Evolutionary conservation across 352 stramenopile species (phyloP).

Genomic region (Phytophthora agathidicida): DNA sequence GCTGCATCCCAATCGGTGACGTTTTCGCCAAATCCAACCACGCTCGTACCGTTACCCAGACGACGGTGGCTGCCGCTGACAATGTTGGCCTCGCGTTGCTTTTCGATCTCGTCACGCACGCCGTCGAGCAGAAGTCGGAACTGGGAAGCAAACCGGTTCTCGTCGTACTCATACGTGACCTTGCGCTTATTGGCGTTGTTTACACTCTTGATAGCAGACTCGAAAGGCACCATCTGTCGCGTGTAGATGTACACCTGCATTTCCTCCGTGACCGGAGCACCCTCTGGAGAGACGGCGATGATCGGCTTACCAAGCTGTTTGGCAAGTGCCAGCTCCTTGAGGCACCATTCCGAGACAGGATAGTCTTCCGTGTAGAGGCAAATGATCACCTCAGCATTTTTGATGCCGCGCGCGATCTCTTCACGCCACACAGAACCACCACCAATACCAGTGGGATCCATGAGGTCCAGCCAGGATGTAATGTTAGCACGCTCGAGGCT

Average conservation of each 20-base stretch:
- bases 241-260: constrained; percentile 89
- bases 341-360: constrained; percentile 71
- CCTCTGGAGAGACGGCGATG: constrained; percentile 71
- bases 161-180: constrained; percentile 74
- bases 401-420: constrained; percentile 81
- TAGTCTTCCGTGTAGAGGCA: constrained; percentile 83
- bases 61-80: constrained; percentile 39
- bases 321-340: constrained; percentile 79
- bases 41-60: constrained; percentile 33
- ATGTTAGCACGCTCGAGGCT: constrained; percentile 75
- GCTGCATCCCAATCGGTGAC: constrained; percentile 45
- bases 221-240: constrained; percentile 83
- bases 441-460: constrained; percentile 83
- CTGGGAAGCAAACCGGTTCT: constrained; percentile 54
- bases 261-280: constrained; percentile 62
- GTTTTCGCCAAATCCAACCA: constrained; percentile 35
- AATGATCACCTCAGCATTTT: constrained; percentile 73
- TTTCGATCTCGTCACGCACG: constrained; percentile 78
- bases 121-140: constrained; percentile 75
- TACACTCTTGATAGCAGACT: constrained; percentile 66
- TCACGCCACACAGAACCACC: constrained; percentile 82
- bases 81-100: constrained; percentile 62
- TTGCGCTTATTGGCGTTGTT: constrained; percentile 59
- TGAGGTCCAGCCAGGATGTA: constrained; percentile 82
- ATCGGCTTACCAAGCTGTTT: constrained; percentile 76